phyloP scores from a whole-genome alignment of 108 stramenopile genomes.

The Heterococcus sp. region DNA sequence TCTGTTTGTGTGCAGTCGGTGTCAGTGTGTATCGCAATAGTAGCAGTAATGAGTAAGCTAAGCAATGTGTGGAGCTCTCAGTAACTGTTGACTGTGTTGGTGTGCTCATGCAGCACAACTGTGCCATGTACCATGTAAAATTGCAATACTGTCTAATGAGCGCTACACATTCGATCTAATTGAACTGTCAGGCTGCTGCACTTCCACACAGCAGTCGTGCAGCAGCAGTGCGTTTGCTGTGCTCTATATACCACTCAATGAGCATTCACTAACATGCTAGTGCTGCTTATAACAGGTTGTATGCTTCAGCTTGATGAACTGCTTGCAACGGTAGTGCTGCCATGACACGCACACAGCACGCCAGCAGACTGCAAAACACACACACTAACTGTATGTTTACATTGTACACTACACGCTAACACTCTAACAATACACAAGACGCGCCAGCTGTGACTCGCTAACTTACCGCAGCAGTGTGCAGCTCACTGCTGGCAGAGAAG shows the following conservation, averaged over 20 bases:
- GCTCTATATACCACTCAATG: too few relatives aligned
- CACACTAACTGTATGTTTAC: background rate
- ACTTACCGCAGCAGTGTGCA: slow-evolving; percentile 5
- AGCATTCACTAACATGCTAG: too few relatives aligned
- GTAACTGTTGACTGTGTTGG: background rate
- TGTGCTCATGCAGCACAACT: background rate
- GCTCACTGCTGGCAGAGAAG: slow-evolving; percentile 29
- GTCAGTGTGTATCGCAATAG: too few relatives aligned
- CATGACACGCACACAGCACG: background rate
- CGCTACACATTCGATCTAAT: too few relatives aligned
- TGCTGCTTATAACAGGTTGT: too few relatives aligned
- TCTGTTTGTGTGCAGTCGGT: background rate
- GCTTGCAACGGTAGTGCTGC: background rate
- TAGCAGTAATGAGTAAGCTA: background rate
- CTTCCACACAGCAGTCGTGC: too few relatives aligned
- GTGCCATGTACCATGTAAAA: background rate
- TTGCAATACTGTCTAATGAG: too few relatives aligned
- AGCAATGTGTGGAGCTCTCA: background rate
- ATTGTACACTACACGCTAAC: too few relatives aligned
- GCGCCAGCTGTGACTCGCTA: background rate
- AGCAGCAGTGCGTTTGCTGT: too few relatives aligned
- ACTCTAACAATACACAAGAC: too few relatives aligned
- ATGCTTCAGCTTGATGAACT: too few relatives aligned
- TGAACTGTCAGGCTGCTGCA: too few relatives aligned
- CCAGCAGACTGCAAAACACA: background rate